phyloP scores from a whole-genome alignment of 2,329 filamentous ascomycete species.

The Aspergillus neoniger region DNA sequence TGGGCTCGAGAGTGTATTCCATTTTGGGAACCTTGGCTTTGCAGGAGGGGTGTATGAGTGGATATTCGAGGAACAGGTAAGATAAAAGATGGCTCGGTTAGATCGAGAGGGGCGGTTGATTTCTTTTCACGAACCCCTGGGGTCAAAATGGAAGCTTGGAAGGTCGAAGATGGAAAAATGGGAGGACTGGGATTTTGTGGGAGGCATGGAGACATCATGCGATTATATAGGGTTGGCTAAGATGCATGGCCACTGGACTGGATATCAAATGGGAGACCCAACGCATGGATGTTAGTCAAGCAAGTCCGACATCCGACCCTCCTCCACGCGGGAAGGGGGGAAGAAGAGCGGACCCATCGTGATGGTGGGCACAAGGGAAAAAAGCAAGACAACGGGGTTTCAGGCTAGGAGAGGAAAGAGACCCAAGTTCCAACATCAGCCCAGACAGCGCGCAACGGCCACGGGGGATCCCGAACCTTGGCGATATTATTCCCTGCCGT shows the following conservation, averaged over 20 bases:
- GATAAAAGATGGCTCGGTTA: neutral
- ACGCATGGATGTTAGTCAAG: constrained; percentile 1
- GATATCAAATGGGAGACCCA: constrained; percentile 2
- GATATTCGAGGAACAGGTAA: neutral
- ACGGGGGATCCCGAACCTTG: constrained; percentile 8
- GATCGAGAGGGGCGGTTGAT: neutral
- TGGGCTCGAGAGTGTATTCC: constrained; percentile 19
- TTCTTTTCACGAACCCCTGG: constrained; percentile 12
- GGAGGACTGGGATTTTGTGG: constrained; percentile 12
- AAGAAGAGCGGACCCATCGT: constrained; percentile 6
- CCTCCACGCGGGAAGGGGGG: constrained; percentile 8
- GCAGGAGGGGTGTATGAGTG: neutral
- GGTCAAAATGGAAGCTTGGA: constrained; percentile 3
- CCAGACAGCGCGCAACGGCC: constrained; percentile 10
- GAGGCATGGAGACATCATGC: constrained; percentile 18
- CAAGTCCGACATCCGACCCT: constrained; percentile 3
- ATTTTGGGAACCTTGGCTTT: constrained; percentile 7
- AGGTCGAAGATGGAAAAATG: constrained; percentile 7
- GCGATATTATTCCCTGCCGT: neutral
- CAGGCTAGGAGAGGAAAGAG: constrained; percentile 2
- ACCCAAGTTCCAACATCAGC: constrained; percentile 5
- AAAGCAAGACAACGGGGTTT: constrained; percentile 5
- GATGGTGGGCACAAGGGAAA: constrained; percentile 1
- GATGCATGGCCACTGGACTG: neutral
- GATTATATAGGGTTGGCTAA: constrained; percentile 21